A percentile compares a stretch with the other conserved stretches of the same genome.
Evolutionary conservation across 83 land plant genomes (phyloP).

Genomic region (Picea engelmannii): DNA sequence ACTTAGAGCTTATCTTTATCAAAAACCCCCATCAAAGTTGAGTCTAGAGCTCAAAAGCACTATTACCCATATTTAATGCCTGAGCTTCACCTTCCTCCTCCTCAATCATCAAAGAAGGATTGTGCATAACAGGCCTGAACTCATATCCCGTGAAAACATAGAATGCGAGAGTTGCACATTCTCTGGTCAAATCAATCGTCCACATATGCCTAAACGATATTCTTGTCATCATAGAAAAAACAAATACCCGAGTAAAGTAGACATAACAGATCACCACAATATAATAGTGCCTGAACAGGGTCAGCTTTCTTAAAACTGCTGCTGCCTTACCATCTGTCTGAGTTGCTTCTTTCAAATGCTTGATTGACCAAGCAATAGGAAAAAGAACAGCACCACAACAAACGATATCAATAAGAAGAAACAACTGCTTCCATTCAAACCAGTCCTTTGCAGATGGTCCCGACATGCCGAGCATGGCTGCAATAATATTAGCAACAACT

Average conservation of each 20-base stretch:
- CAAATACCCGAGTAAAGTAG: constrained; percentile 72
- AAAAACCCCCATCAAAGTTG: too few relatives aligned
- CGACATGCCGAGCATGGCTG: constrained; percentile 52
- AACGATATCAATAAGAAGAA: constrained; percentile 68
- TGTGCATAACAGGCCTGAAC: constrained; percentile 68
- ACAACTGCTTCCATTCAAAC: constrained; percentile 72
- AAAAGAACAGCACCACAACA: constrained; percentile 76
- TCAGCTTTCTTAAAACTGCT: constrained; percentile 60
- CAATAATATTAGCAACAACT: constrained; percentile 64
- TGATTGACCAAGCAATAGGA: constrained; percentile 79
- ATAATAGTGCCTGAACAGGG: constrained; percentile 73
- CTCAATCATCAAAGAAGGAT: constrained; percentile 72
- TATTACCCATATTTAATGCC: too few relatives aligned
- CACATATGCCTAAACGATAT: constrained; percentile 61
- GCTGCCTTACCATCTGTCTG: constrained; percentile 78
- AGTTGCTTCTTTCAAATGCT: constrained; percentile 67
- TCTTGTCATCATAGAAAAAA: constrained; percentile 60
- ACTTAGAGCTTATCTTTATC: too few relatives aligned
- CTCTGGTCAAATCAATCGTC: constrained; percentile 61
- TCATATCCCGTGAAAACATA: constrained; percentile 75
- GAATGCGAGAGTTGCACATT: constrained; percentile 67
- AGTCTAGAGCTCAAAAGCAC: too few relatives aligned
- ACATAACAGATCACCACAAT: constrained; percentile 69
- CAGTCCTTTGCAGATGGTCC: constrained; percentile 61
- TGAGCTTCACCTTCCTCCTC: too few relatives aligned